Evolutionary conservation across 176 grass and related monocot genomes (phyloP), one percentile per base, ranked within the genome.

Genomic region (Alopecurus myosuroides): DNA sequence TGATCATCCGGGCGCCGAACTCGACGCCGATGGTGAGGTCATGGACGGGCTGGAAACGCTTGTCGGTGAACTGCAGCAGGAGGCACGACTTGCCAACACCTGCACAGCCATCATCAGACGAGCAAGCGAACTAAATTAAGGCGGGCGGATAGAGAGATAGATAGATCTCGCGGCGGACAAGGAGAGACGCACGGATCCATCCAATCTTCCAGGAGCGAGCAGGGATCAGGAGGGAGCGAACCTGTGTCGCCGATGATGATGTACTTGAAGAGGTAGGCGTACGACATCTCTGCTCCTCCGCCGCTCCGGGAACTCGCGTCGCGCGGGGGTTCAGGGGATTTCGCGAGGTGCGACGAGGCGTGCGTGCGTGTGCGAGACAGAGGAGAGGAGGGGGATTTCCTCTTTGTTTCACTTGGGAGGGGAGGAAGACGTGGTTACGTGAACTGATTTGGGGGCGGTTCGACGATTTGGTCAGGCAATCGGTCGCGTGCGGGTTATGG

Each of bases 171-270:
- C 23, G 3, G 35, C 23, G 3, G 28, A 6, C 51, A 15, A 26
- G 53, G 18, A 11, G 9, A 6, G n/a, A 15, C 42, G 70, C 37
- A 31, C 28, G 48, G 75, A 65, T 79, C 75, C 42, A 41, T 5
- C 77, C 25, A 62, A 69, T 69, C 66, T 42, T 9, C 8, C 12
- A 6, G 44, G 50, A 31, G 5, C 58, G 28, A 25, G 5, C 23
- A 0, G 17, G 19, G 70, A 18, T 26, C n/a, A 14, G 0, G 0
- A 6, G 50, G 11, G 10, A 19, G 86, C 4, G 45, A 1, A 39
- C 96, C 96, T 85, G 96, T 98, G 73, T 98, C 93, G 57, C 96
- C 91, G 93, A 98, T 98, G 89, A 98, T 94, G 91, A 98, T 98
- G 81, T 98, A 98, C 76, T 98, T 98, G 93, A 98, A 98, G 82